phyloP scores from a whole-genome alignment of 345 rosid genomes.

The Acer yangbiense region DNA sequence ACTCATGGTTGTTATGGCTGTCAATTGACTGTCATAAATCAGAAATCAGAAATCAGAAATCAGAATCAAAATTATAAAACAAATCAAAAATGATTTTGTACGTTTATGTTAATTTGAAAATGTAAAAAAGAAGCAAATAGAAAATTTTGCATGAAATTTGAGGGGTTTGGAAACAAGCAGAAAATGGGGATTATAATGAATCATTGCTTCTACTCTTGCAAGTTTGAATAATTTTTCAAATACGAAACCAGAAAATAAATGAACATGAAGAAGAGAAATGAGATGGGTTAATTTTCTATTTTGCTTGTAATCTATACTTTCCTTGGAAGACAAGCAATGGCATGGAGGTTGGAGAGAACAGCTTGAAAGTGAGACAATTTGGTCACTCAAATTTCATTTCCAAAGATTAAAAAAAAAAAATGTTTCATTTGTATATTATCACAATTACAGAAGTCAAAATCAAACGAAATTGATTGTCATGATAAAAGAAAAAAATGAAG shows the following conservation, averaged over 20 bases:
- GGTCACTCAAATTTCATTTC: neutral
- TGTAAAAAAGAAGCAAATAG: neutral
- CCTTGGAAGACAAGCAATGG: neutral
- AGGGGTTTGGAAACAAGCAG: neutral
- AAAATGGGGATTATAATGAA: neutral
- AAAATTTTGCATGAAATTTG: no score
- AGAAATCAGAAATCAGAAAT: neutral
- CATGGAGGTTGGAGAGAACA: no score
- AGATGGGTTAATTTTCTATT: neutral
- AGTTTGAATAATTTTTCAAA: no score
- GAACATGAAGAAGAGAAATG: no score
- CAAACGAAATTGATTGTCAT: neutral
- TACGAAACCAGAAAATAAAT: neutral
- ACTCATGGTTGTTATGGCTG: neutral
- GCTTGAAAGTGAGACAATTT: neutral
- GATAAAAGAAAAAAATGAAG: neutral
- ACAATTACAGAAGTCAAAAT: slow-evolving; percentile 1
- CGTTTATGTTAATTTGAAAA: no score
- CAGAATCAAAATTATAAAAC: neutral
- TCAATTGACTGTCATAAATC: slow-evolving; percentile 4
- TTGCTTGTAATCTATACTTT: neutral
- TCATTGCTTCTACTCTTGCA: no score
- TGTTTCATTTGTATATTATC: neutral
- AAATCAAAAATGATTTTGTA: no score
- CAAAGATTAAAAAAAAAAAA: neutral